Percentiles rank a stretch among this genome's conserved stretches.
Conservation (phyloP, 768 basidiomycete genomes). For the Galerina sulciceps region DNA sequence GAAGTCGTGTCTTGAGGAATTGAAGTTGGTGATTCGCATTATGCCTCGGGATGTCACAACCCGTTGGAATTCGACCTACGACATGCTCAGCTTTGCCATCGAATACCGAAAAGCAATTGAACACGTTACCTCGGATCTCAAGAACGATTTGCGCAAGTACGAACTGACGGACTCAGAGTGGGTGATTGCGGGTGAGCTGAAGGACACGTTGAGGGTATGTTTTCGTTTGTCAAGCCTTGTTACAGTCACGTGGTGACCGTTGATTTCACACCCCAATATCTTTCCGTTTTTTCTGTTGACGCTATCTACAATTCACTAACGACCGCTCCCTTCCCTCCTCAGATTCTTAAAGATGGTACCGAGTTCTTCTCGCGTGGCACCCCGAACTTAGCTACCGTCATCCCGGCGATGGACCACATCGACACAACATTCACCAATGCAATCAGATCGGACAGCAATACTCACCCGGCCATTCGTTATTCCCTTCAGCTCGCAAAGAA, state of each 20-base stretch:
- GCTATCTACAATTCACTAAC: no score
- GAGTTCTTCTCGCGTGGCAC: no score
- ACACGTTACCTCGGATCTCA: constrained; percentile 19
- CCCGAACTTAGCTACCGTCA: neutral
- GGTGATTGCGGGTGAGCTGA: constrained; percentile 29
- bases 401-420: constrained; percentile 15
- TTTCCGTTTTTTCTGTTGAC: no score
- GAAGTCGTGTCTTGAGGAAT: neutral
- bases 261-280: no score
- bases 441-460: neutral
- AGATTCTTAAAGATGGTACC: no score
- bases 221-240: neutral
- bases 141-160: constrained; percentile 18
- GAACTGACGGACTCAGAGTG: constrained; percentile 31
- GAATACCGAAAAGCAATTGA: constrained; percentile 28
- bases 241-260: neutral
- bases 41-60: constrained; percentile 42
- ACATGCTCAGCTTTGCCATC: constrained; percentile 36
- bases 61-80: constrained; percentile 37
- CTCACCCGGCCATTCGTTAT: constrained; percentile 18
- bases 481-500: constrained; percentile 23
- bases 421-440: constrained; percentile 4
- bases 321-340: no score
- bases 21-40: constrained; percentile 10
- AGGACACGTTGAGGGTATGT: constrained; percentile 12